Evolutionary conservation across 768 basidiomycete species (phyloP), one percentile per base, ranked within the genome.

Genomic region (Baorangia bicolor): DNA sequence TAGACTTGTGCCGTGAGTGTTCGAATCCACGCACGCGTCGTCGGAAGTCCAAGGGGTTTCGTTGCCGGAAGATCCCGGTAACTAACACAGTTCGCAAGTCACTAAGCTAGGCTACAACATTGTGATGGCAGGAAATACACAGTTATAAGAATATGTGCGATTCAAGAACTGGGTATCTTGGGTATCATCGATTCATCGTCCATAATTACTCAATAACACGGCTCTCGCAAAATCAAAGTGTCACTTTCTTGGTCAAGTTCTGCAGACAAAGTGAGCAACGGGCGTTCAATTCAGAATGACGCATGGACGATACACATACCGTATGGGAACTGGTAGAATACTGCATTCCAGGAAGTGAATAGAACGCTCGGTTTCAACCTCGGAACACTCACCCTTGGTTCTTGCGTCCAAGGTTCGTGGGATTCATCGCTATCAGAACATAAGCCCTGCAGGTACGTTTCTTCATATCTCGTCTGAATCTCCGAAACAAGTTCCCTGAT

Each of bases 311-410:
- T 16, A 30, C 23, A 55, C 61, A 21, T 55, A 61, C 63, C 56
- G n/a, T 39, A 28, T 37, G 42, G 20, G 49, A 50, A 31, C 43
- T 51, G n/a, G 60, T 67, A 14, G 4, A 45, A 27, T 20, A 47
- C 67, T 68, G 11, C 12, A 50, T 18, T 12, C 4, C 11, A 21
- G 37, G 55, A 13, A 52, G 47, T 46, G 14, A 52, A 44, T 2
- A 41, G 9, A 31, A 50, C 10, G 8, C 31, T 35, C 5, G 9
- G 12, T 39, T 28, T 44, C 14, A 37, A 34, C 7, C 40, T 55
- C 11, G 9, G 21, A 25, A 31, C 14, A 51, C 67, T 67, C 35
- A 69, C 67, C 27, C 62, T 64, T 10, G 67, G 67, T 13, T 51
- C 48, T 42, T 68, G 67, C 12, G 23, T 14, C 61, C 60, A 60